These are phyloP conservation scores for Dendrocalamus sinicus DNA, from an alignment of 176 grass and related monocot species.

Conservation along the genomic window DNA sequence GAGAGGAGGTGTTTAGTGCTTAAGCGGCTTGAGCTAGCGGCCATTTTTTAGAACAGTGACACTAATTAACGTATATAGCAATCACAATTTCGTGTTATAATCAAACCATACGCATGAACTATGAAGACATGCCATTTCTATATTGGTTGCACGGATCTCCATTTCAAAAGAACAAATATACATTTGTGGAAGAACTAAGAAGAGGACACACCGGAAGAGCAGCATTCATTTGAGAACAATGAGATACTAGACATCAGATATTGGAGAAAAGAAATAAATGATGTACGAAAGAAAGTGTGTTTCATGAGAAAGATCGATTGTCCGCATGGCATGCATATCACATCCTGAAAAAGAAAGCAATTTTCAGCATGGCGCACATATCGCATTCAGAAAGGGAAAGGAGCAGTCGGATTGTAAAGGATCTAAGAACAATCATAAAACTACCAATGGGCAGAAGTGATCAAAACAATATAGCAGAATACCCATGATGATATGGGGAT, in stretches of 20 bases:
- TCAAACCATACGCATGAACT: conserved; percentile 4
- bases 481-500: neutral
- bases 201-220: neutral
- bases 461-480: neutral
- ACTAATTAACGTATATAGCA: neutral
- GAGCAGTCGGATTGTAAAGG: neutral
- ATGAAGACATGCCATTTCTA: neutral
- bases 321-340: neutral
- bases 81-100: neutral
- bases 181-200: neutral
- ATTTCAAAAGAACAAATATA: neutral
- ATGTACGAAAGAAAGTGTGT: neutral
- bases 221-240: neutral
- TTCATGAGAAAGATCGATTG: neutral
- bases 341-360: neutral
- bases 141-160: neutral
- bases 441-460: neutral
- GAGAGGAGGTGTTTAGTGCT: neutral
- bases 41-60: neutral
- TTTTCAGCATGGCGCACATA: neutral
- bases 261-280: neutral
- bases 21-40: neutral
- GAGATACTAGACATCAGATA: neutral
- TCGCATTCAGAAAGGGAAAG: neutral
- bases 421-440: neutral